Evolutionary conservation across 2,329 filamentous ascomycete genomes (phyloP).

Genomic region (Aspergillus viridinutans): DNA sequence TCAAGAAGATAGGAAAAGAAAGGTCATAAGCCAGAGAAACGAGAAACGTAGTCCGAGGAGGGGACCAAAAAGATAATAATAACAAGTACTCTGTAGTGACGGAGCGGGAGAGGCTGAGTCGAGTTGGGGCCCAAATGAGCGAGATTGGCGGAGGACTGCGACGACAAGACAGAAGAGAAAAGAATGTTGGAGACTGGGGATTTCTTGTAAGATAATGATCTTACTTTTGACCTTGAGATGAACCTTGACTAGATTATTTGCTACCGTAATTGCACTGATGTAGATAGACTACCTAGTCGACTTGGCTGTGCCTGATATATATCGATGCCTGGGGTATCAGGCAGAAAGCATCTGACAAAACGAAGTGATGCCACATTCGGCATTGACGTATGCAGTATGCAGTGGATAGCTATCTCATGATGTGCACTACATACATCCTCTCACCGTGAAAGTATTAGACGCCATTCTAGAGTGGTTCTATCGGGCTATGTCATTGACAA

Average conservation of each 20-base stretch:
- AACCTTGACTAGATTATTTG: not conserved
- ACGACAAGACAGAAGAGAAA: not conserved
- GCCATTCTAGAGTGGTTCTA: not conserved
- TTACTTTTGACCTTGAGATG: not conserved
- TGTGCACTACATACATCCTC: not conserved
- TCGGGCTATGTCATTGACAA: not conserved
- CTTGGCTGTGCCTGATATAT: not conserved
- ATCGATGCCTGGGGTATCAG: not conserved
- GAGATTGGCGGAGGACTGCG: not conserved
- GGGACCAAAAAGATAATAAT: constrained; percentile 4
- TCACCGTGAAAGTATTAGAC: not conserved
- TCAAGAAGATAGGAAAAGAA: not conserved
- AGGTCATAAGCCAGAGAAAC: constrained; percentile 4
- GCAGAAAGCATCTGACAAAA: not conserved
- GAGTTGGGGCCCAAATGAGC: not conserved
- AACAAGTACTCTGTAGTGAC: not conserved
- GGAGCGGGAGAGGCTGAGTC: not conserved
- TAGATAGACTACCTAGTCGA: no score
- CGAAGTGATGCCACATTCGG: not conserved
- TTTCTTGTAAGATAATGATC: not conserved
- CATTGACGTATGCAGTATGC: not conserved
- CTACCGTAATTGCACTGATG: no score
- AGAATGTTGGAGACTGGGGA: not conserved
- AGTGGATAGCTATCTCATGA: not conserved
- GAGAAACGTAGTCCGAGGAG: constrained; percentile 2